A percentile compares a stretch with the other conserved stretches of the same genome.
Evolutionary conservation across 768 basidiomycete genomes (phyloP).

Genomic region (Agrocybe chaxingu): DNA sequence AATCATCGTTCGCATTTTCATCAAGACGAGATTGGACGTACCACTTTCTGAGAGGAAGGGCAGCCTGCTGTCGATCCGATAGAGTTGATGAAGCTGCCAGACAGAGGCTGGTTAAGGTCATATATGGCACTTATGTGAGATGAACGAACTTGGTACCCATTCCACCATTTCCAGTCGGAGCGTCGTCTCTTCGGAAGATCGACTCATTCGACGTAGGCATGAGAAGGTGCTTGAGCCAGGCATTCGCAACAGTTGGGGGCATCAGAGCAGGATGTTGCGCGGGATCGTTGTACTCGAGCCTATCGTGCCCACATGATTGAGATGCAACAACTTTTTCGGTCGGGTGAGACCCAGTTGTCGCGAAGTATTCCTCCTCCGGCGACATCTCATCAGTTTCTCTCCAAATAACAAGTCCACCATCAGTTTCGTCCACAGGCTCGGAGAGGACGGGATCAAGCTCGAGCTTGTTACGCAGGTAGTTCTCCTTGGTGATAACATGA

Average conservation of each 20-base stretch:
- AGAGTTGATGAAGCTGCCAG: slow-evolving; percentile 55
- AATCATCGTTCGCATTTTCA: slow-evolving; percentile 1
- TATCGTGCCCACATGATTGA: slow-evolving; percentile 68
- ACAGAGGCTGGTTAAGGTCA: slow-evolving; percentile 7
- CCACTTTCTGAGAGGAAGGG: slow-evolving; percentile 67
- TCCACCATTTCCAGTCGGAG: slow-evolving; percentile 46
- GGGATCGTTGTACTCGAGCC: slow-evolving; percentile 64
- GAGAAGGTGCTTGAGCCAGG: slow-evolving; percentile 43
- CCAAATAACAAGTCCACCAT: slow-evolving; percentile 66
- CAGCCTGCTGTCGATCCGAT: slow-evolving; percentile 76
- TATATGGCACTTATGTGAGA: slow-evolving; percentile 1
- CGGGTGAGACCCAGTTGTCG: slow-evolving; percentile 22
- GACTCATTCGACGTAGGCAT: slow-evolving; percentile 30
- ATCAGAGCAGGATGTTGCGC: slow-evolving; percentile 48
- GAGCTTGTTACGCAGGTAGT: slow-evolving; percentile 63
- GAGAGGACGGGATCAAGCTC: slow-evolving; percentile 50
- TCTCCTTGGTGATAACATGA: slow-evolving; percentile 69
- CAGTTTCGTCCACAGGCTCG: slow-evolving; percentile 37
- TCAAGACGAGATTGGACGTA: slow-evolving; percentile 25
- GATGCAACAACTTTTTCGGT: slow-evolving; percentile 19
- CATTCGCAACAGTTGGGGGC: slow-evolving; percentile 20
- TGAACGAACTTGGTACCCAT: slow-evolving; percentile 52
- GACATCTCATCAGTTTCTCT: slow-evolving; percentile 68
- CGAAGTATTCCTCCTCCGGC: slow-evolving; percentile 42
- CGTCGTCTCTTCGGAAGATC: slow-evolving; percentile 50